A percentile compares a stretch with the other conserved stretches of the same genome.
phyloP scores from a whole-genome alignment of 495 filamentous ascomycete genomes.

The Tuber umbilicatum region DNA sequence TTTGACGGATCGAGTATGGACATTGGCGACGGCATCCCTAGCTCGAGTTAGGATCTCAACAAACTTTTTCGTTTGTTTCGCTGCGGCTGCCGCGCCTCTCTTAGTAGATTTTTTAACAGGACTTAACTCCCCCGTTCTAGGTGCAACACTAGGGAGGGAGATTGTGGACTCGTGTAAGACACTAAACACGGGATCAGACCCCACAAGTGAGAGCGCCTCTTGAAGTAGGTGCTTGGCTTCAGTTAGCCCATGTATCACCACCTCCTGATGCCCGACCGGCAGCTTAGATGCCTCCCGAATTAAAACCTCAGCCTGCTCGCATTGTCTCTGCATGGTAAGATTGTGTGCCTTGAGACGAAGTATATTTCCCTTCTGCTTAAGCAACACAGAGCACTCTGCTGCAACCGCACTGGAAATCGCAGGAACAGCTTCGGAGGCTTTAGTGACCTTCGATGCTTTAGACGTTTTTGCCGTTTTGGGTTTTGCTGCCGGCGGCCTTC shows the following conservation, averaged over 20 bases:
- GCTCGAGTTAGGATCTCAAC: constrained; percentile 56
- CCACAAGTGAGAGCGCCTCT: constrained; percentile 61
- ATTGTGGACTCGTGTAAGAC: constrained; percentile 76
- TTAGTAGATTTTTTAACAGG: constrained; percentile 37
- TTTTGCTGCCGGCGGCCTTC: constrained; percentile 7
- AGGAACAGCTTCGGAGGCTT: constrained; percentile 39
- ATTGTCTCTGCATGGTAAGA: constrained; percentile 53
- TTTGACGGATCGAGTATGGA: constrained; percentile 51
- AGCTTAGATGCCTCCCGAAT: constrained; percentile 49
- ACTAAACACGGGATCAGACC: constrained; percentile 75
- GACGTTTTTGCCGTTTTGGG: constrained; percentile 36
- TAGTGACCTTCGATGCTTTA: constrained; percentile 36
- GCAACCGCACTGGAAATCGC: constrained; percentile 24
- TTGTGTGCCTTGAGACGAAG: constrained; percentile 59
- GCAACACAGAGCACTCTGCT: constrained; percentile 53
- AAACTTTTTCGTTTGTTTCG: constrained; percentile 46
- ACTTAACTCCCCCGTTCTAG: constrained; percentile 13
- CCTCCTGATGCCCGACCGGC: constrained; percentile 45
- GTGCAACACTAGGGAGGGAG: constrained; percentile 38
- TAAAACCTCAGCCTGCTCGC: constrained; percentile 48
- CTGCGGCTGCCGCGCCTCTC: constrained; percentile 17
- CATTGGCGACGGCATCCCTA: constrained; percentile 53
- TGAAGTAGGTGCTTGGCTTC: constrained; percentile 54
- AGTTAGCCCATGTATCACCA: constrained; percentile 50
- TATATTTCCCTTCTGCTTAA: constrained; percentile 56